Base-by-base conservation (phyloP, 2,329 filamentous ascomycete genomes). In the Fusarium sacchari region DNA sequence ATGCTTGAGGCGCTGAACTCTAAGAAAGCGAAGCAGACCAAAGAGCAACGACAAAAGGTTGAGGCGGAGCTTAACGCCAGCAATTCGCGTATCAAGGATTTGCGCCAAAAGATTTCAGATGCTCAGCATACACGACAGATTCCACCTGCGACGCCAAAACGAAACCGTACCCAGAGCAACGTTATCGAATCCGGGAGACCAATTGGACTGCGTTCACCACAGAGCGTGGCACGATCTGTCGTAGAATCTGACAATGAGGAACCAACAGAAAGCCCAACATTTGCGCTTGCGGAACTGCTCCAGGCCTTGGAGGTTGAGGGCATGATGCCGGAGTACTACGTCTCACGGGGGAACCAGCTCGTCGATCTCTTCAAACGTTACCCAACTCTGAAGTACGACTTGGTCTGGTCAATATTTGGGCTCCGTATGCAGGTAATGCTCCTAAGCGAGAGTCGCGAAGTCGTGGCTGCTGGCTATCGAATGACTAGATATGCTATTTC, bases 351-450 rank as follows among this genome's bases (percentile, higher is more conserved):
- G 32, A 99, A 99, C 80, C 93, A 90, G 73, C 87, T 99, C 14
- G 96, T 98, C n/a, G 94, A 97, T 71, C 87, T 99, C n/a, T 97
- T 99, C 84, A 97, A 96, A 81, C 89, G 94, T 60, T 91, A 98
- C 82, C 94, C 95, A 3, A 96, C 94, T 3, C 87, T 99, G 64
- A 99, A 99, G 80, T 98, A 98, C 81, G 97, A 99, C 82, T 85
- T 99, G 55, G 95, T 94, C 3, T 99, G 96, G 96, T 93, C 95
- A 8, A 92, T 97, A 4, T 99, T 99, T 82, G 96, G 97, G 5
- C 84, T 97, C 55, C 90, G 96, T 47, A 95, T 98, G 86, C 96
- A 99, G 83, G 92, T 94, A 76, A 97, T 99, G 94, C 91, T 99
- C 28, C 86, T 99, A 64, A 98, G 96, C 79, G 96, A 98, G 76